Conservation (phyloP, 345 rosid species). For the Aurinia saxatilis region DNA sequence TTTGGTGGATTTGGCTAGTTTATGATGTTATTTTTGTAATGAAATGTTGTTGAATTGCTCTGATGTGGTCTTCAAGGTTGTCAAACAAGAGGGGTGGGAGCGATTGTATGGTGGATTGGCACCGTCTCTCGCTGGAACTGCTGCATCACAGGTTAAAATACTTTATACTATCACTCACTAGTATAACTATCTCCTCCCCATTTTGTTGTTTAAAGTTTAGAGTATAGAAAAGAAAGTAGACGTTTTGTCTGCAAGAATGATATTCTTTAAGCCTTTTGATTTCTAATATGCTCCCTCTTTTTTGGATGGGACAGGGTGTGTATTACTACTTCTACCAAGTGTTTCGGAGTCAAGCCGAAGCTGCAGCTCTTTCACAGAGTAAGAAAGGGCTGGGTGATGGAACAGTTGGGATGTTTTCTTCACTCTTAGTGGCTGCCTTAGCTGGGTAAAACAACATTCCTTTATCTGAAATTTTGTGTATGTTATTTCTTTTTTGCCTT, state of each 20-base stretch:
- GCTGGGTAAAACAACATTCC: constrained; percentile 54
- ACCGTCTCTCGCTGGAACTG: constrained; percentile 85
- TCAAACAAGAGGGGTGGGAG: constrained; percentile 88
- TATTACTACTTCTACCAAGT: constrained; percentile 99
- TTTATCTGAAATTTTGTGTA: not conserved
- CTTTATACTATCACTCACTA: too few species aligned
- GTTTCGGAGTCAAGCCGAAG: constrained; percentile 88
- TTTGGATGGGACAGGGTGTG: constrained; percentile 84
- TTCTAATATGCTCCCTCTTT: too few species aligned
- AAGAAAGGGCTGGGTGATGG: constrained; percentile 85
- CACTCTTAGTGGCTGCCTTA: constrained; percentile 88
- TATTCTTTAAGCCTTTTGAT: too few species aligned
- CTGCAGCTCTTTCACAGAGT: constrained; percentile 46
- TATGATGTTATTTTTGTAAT: not conserved
- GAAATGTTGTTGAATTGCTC: not conserved
- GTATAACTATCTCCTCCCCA: too few species aligned
- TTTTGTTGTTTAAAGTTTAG: not conserved
- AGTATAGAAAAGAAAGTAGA: not conserved
- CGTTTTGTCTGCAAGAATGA: not conserved
- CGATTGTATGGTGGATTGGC: constrained; percentile 82
- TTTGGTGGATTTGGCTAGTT: not conserved
- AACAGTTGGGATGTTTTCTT: constrained; percentile 88
- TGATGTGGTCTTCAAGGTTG: constrained; percentile 73
- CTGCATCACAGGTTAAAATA: constrained; percentile 78
- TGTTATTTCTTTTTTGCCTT: not conserved